Percentiles rank a stretch among this genome's conserved stretches.
These are phyloP conservation scores for Helotiales sp. DNA, from an alignment of 2,329 filamentous ascomycete species.

Conservation along the genomic window DNA sequence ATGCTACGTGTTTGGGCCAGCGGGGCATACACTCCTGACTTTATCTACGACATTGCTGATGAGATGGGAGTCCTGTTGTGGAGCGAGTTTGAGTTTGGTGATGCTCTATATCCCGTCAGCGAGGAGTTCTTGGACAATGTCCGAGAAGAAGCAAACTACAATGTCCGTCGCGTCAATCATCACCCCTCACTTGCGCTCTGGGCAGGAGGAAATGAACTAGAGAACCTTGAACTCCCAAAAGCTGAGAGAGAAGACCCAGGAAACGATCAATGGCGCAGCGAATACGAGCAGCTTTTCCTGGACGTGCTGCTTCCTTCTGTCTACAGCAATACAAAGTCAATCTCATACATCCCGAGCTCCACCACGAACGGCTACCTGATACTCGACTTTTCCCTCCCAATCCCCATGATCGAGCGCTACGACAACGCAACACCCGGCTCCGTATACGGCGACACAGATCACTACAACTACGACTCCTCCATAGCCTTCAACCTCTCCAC, in stretches of 20 bases:
- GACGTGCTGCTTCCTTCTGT: slow-evolving; percentile 54
- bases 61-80: slow-evolving; percentile 60
- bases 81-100: slow-evolving; percentile 64
- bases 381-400: slow-evolving; percentile 51
- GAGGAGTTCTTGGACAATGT: slow-evolving; percentile 55
- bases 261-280: slow-evolving; percentile 26
- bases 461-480: slow-evolving; percentile 57
- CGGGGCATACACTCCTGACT: slow-evolving; percentile 60
- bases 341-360: slow-evolving; percentile 60
- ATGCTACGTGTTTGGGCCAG: slow-evolving; percentile 65
- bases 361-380: slow-evolving; percentile 58
- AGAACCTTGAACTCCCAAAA: slow-evolving; percentile 50
- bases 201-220: slow-evolving; percentile 60
- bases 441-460: slow-evolving; percentile 61
- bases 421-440: slow-evolving; percentile 50
- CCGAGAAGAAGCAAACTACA: slow-evolving; percentile 55
- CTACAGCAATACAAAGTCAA: slow-evolving; percentile 57
- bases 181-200: slow-evolving; percentile 56
- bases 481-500: slow-evolving; percentile 53
- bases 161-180: slow-evolving; percentile 61
- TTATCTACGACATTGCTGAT: slow-evolving; percentile 63
- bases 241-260: slow-evolving; percentile 33
- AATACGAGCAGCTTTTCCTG: slow-evolving; percentile 61
- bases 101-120: slow-evolving; percentile 58
- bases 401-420: slow-evolving; percentile 57